phyloP scores from a whole-genome alignment of 345 rosid genomes.

The Nasturtium officinale region DNA sequence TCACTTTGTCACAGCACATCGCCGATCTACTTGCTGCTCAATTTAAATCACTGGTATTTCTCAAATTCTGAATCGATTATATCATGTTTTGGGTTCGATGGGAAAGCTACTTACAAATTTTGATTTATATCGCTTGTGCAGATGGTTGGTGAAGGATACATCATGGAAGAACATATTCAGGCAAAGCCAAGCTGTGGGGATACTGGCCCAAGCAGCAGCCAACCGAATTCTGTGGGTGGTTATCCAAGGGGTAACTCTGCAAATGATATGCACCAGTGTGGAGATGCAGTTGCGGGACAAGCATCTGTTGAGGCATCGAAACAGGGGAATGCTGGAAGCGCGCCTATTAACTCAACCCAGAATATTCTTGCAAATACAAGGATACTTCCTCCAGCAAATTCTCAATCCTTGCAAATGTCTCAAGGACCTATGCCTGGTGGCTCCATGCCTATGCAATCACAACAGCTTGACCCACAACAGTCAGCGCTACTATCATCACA shows the following conservation, averaged over 20 bases:
- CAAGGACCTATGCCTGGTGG: constrained; percentile 67
- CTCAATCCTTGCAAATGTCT: constrained; percentile 73
- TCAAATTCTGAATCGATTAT: constrained; percentile 2
- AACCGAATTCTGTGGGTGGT: constrained; percentile 51
- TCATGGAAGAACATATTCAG: constrained; percentile 57
- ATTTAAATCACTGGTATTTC: constrained; percentile 71
- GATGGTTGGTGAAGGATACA: constrained; percentile 73
- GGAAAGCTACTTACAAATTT: constrained; percentile 13
- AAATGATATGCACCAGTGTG: constrained; percentile 59
- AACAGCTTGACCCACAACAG: constrained; percentile 67
- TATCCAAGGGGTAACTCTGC: constrained; percentile 59
- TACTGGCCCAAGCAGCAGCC: constrained; percentile 53
- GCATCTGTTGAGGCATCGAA: constrained; percentile 55
- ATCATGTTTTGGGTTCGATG: constrained; percentile 6
- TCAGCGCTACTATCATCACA: constrained; percentile 51
- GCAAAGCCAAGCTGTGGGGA: constrained; percentile 54
- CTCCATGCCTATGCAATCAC: constrained; percentile 67
- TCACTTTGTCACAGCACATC: constrained; percentile 58
- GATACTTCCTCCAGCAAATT: constrained; percentile 73
- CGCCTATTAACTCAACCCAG: constrained; percentile 52
- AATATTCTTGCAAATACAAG: constrained; percentile 59
- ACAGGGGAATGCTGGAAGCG: constrained; percentile 53
- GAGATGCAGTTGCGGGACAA: constrained; percentile 62
- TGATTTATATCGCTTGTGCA: constrained; percentile 46
- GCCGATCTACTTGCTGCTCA: constrained; percentile 87